A percentile compares a stretch with the other conserved stretches of the same genome.
Evolutionary conservation across 2,329 filamentous ascomycete genomes (phyloP).

Genomic region (Zasmidium cellare): DNA sequence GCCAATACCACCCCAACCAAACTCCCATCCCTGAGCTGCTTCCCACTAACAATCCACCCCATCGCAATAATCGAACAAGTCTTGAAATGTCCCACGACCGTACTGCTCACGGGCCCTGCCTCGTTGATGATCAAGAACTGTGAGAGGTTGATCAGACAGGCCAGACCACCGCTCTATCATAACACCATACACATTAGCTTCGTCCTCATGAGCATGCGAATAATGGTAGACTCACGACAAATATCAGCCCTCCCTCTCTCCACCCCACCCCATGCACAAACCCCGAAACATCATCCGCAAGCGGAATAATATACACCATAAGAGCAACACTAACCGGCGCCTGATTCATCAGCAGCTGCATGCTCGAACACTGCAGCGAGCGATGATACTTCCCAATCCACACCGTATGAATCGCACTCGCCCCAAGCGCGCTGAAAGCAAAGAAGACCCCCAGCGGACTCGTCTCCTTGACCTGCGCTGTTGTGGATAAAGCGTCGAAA

Average conservation of each 20-base stretch:
- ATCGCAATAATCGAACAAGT: slow-evolving; percentile 34
- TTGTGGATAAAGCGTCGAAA: slow-evolving; percentile 63
- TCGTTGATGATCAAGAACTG: slow-evolving; percentile 38
- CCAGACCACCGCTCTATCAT: slow-evolving; percentile 60
- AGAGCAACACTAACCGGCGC: slow-evolving; percentile 63
- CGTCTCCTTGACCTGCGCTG: slow-evolving; percentile 49
- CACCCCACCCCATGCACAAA: slow-evolving; percentile 67
- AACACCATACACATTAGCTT: too few relatives aligned
- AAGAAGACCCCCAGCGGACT: slow-evolving; percentile 62
- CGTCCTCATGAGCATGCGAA: too few relatives aligned
- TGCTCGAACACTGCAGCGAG: slow-evolving; percentile 65
- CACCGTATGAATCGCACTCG: slow-evolving; percentile 67
- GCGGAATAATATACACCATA: slow-evolving; percentile 66
- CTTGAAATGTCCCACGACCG: slow-evolving; percentile 38
- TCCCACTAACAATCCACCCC: slow-evolving; percentile 31
- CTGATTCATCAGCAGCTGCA: slow-evolving; percentile 70
- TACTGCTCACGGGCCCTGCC: slow-evolving; percentile 35
- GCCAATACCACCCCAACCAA: slow-evolving; percentile 32
- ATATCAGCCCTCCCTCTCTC: slow-evolving; percentile 63
- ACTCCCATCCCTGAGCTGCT: slow-evolving; percentile 28
- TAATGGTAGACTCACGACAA: slow-evolving; percentile 67
- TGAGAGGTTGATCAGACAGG: slow-evolving; percentile 60
- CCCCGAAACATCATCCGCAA: slow-evolving; percentile 57
- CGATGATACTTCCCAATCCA: slow-evolving; percentile 68
- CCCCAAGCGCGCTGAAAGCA: slow-evolving; percentile 63